phyloP scores from a whole-genome alignment of 805 yeast genomes.

The Metschnikowia hibisci region DNA sequence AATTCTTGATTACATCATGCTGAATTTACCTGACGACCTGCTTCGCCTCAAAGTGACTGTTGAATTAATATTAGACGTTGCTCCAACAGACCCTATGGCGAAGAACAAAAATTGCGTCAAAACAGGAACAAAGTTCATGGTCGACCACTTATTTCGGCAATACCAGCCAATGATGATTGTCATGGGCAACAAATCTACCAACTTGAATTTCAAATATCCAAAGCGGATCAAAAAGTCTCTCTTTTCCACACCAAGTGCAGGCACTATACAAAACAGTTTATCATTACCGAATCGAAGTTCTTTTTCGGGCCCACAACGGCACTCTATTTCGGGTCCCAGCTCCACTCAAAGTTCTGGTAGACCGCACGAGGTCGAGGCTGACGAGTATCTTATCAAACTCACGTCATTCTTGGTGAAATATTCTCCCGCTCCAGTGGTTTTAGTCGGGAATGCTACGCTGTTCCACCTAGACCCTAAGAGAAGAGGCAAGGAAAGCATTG shows the following conservation, averaged over 20 bases:
- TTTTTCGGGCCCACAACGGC: constrained; percentile 3
- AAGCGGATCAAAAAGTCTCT: constrained; percentile 21
- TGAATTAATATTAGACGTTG: constrained; percentile 31
- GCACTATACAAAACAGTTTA: background rate
- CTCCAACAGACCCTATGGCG: constrained; percentile 12
- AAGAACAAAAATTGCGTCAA: constrained; percentile 5
- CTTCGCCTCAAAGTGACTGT: constrained; percentile 36
- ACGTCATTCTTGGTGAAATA: constrained; percentile 37
- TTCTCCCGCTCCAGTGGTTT: constrained; percentile 36
- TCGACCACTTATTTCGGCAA: constrained; percentile 35
- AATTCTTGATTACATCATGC: constrained; percentile 20
- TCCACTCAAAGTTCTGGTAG: background rate
- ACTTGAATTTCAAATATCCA: constrained; percentile 42
- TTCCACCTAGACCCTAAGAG: constrained; percentile 11
- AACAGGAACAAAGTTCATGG: constrained; percentile 33
- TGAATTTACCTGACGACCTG: constrained; percentile 14
- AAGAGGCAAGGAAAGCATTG: background rate
- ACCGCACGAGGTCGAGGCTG: constrained; percentile 12
- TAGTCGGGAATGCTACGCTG: constrained; percentile 30
- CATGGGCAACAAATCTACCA: constrained; percentile 37
- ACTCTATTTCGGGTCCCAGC: constrained; percentile 6
- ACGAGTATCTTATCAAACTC: constrained; percentile 32
- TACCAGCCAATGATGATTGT: constrained; percentile 39
- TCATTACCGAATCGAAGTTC: constrained; percentile 6
- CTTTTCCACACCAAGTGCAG: constrained; percentile 1